phyloP scores from a whole-genome alignment of 2,329 filamentous ascomycete species.

The Sporothrix pseudoabietina region DNA sequence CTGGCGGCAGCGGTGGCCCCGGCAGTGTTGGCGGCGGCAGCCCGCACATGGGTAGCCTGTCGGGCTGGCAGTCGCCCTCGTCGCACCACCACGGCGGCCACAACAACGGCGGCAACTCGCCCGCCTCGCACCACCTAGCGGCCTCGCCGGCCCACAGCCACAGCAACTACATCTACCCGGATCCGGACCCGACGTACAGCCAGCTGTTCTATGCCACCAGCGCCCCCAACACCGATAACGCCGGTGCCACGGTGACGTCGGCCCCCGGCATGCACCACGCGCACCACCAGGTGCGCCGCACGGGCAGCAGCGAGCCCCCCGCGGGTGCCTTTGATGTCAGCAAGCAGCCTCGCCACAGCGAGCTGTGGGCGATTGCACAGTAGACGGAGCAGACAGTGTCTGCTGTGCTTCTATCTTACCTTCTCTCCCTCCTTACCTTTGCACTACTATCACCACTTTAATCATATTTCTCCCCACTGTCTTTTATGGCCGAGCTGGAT shows the following conservation, averaged over 20 bases:
- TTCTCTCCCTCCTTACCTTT: not conserved
- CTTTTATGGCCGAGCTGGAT: conserved; percentile 31
- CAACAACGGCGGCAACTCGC: conserved; percentile 44
- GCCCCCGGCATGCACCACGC: conserved; percentile 13
- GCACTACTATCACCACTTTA: not conserved
- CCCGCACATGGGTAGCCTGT: conserved; percentile 75
- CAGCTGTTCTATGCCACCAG: conserved; percentile 71
- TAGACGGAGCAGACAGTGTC: conserved; percentile 36
- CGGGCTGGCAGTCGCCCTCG: conserved; percentile 82
- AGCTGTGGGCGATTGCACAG: conserved; percentile 57
- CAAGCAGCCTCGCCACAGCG: conserved; percentile 55
- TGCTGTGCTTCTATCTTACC: not conserved
- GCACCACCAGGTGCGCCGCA: conserved; percentile 9
- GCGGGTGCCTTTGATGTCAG: conserved; percentile 25
- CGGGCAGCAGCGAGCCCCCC: conserved; percentile 16
- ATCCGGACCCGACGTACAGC: conserved; percentile 70
- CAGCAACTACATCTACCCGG: conserved; percentile 71
- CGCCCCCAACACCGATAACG: conserved; percentile 51
- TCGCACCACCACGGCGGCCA: conserved; percentile 67
- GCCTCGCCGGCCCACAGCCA: conserved; percentile 30
- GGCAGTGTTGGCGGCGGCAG: conserved; percentile 75
- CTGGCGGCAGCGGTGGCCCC: conserved; percentile 44
- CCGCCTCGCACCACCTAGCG: conserved; percentile 22
- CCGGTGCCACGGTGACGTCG: conserved; percentile 35
- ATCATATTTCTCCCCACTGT: not conserved